Base-by-base conservation (phyloP, 1,284 basidiomycete genomes). In the Stereum hirsutum region DNA sequence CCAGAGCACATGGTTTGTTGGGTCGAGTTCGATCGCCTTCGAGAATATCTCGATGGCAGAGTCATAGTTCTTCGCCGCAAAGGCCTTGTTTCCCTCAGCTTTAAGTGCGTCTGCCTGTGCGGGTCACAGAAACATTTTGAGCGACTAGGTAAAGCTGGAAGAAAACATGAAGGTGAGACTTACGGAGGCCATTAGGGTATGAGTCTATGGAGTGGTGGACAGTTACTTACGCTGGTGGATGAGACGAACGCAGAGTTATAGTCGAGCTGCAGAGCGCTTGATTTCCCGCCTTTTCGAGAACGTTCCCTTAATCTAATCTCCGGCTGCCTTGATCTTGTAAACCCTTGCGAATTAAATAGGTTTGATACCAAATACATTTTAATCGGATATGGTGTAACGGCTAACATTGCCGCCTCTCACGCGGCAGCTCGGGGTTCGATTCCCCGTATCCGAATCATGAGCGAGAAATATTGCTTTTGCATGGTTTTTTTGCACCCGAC, bases 41-140 rank as follows among this genome's bases (percentile, higher is more conserved):
- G 84, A 78, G 70, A 96, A 98, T 40, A 87, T 64, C 53, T 82
- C 74, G 66, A 94, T 90, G 8, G 94, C 94, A 49, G 77, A 80
- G 64, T 89, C 81, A 66, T 88, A 97, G 58, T 96, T 81, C 64
- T 95, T 97, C 44, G 90, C 89, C 27, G 87, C 74, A 68, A 98
- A 97, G 31, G 90, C 90, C 63, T 94, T 94, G 77, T 98, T 98
- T 58, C 94, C 94, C 61, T 84, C 79, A 56, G 92, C 88, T 72
- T 98, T 96, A 58, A 93, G 74, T 50, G 78, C 66, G 60, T 69
- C 57, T 40, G 44, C 49, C 49, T 44, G 24, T 6, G 8, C 15
- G 12, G 8, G 11, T 8, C 20, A 24, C 6, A 19, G 26, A 19
- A 27, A n/a, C n/a, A 11, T 6, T 5, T 37, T 17, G n/a, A n/a